Base-by-base conservation (phyloP, 106 monocot genomes). In the Acorus calamus region DNA sequence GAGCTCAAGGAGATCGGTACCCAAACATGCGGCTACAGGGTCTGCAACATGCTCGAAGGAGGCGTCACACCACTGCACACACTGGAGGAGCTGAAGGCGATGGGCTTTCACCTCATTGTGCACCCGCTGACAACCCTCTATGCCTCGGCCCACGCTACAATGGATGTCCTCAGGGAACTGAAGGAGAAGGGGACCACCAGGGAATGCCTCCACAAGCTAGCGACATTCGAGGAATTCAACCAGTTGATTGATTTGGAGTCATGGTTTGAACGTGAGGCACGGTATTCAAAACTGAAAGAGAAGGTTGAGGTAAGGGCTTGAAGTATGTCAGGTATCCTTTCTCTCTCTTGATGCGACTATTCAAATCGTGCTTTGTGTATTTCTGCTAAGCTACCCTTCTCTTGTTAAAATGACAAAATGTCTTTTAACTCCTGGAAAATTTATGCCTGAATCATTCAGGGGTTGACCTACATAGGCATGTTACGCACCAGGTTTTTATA, bases 191-290 rank as follows among this genome's bases (percentile, higher is more conserved):
- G 83, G 49, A 87, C 70, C 59, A 87, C 79, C 62, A 65, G 71
- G 14, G 77, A 74, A 28, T 56, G 77, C 9, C 77, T 87, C 54
- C 62, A 76, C 69, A 71, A 77, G 52, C 71, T 87, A 7, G 80
- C 87, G 4, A 77, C 83, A 7, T 83, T 87, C n/a, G 69, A 71
- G 74, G 87, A 87, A 70, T 83, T 86, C 78, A 86, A 86, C 59
- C 61, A 73, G 50, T 60, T 79, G 59, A 62, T 83, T 41, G 78
- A 69, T 8, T 10, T 86, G 28, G 78, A 76, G 2, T 73, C 72
- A 7, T 78, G 61, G 71, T 76, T 75, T 47, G 65, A 82, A 41
- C 72, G 70, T 6, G 81, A 81, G 66, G 62, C 52, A 12, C 62
- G 74, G 8, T 83, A 66, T 50, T 59, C 74, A 48, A 65, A 54